Percentiles rank a stretch among this genome's conserved stretches.
phyloP scores from a whole-genome alignment of 2,329 filamentous ascomycete genomes.

The Xylariaceae sp. region DNA sequence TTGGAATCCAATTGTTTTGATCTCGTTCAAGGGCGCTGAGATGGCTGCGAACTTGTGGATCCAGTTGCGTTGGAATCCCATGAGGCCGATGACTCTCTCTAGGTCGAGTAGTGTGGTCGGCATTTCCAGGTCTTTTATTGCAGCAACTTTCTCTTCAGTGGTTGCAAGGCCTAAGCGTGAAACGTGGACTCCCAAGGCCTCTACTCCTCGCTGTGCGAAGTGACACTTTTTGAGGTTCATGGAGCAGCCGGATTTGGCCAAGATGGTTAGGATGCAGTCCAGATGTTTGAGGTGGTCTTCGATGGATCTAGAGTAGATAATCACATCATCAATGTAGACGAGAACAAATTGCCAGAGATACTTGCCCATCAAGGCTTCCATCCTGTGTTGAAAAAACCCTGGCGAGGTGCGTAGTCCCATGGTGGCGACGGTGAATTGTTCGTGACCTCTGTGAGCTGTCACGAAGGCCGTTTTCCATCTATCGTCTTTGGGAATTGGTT shows the following conservation, averaged over 20 bases:
- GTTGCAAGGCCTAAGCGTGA: not conserved
- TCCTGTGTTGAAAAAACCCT: not conserved
- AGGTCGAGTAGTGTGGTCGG: not conserved
- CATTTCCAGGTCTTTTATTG: not conserved
- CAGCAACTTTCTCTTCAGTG: not conserved
- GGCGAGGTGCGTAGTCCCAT: not conserved
- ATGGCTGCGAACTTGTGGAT: not conserved
- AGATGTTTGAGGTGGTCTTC: not conserved
- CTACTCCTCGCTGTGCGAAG: not conserved
- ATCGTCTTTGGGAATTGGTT: not conserved
- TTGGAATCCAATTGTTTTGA: not conserved
- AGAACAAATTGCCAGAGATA: not conserved
- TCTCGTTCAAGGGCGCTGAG: not conserved
- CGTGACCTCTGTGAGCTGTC: not conserved
- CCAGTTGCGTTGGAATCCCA: not conserved
- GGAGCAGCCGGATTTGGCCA: not conserved
- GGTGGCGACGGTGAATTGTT: not conserved
- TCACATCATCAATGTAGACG: not conserved
- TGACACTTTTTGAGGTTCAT: conserved; percentile 1
- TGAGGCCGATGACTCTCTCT: not conserved
- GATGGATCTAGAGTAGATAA: not conserved
- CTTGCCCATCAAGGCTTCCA: not conserved
- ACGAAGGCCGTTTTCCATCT: conserved; percentile 2
- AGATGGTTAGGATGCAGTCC: not conserved
- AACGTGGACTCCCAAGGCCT: not conserved